A percentile compares a stretch with the other conserved stretches of the same genome.
Conservation (phyloP, 1,284 basidiomycete species). For the Mycena sp. region DNA sequence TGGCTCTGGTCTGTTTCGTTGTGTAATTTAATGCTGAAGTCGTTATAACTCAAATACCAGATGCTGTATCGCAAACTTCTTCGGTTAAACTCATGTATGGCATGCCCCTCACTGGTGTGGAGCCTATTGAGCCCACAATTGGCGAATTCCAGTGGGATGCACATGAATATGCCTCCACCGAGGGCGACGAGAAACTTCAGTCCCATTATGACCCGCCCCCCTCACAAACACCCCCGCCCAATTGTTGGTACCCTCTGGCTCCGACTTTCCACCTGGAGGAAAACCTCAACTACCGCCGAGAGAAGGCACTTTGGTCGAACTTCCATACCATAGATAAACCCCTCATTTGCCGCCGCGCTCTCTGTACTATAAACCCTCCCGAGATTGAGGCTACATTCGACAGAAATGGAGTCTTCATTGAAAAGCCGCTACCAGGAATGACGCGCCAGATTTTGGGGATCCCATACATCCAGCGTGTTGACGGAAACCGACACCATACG, state of each 20-base stretch:
- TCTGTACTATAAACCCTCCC: constrained; percentile 25
- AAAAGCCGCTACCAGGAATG: constrained; percentile 16
- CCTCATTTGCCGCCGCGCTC: not conserved
- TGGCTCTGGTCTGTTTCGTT: too few species aligned
- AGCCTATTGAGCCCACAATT: not conserved
- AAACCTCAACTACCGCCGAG: not conserved
- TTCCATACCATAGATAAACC: constrained; percentile 11
- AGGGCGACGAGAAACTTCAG: not conserved
- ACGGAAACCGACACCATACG: constrained; percentile 4
- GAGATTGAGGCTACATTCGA: constrained; percentile 13
- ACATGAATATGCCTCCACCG: not conserved
- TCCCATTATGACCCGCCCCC: not conserved
- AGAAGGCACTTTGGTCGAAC: not conserved
- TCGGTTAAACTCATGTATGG: not conserved
- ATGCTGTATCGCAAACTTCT: too few species aligned
- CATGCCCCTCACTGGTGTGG: not conserved
- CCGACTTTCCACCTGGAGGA: not conserved
- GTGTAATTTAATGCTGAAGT: too few species aligned
- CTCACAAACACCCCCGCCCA: not conserved
- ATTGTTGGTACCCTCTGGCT: not conserved
- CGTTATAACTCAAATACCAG: too few species aligned
- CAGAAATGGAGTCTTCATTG: not conserved
- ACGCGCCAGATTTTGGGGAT: not conserved
- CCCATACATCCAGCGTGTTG: constrained; percentile 4
- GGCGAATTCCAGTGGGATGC: not conserved